Evolutionary conservation across 805 yeast genomes (phyloP), one percentile per base, ranked within the genome.

Genomic region (Saturnispora quitensis): DNA sequence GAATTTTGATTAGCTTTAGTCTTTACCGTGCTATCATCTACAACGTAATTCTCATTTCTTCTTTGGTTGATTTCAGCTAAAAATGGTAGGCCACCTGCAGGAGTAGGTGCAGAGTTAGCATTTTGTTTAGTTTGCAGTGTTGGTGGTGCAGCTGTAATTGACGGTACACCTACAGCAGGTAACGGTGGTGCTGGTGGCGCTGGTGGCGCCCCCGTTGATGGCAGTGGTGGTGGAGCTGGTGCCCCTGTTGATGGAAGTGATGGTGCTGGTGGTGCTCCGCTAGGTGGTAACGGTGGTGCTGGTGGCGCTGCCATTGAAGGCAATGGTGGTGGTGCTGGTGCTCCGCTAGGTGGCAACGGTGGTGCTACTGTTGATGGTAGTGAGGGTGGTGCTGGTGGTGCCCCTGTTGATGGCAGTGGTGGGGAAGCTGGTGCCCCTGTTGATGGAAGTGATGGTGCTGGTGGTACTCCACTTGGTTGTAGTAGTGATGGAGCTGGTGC

Each of bases 51-150:
- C 22, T 80, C 81, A 55, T 75, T 72, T 62, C 84, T 69, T 60
- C 75, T 77, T 40, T 75, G 72, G 54, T 79, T 78, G 47, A 81
- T 80, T 53, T 80, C 78, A 0, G 80, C 80, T 47, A 80, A 68
- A 58, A 81, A 80, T 6, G 86, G 85, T 24, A 80, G 61, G 0
- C 72, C 75, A 1, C 79, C 80, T 8, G 58, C 47, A 15, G 64
- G 59, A 8, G 63, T 50, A 12, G 58, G 47, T 45, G 55, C 24
- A 46, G 56, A n/a, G 27, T 43, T 28, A 20, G 47, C n/a, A 28
- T 22, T 12, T 13, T 55, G 46, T 18, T 38, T 18, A 12, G 4
- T 12, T 62, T 58, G 53, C 10, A 7, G 22, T 6, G 60, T 48
- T 9, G 61, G 51, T 17, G 64, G 43, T 13, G 62, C 58, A 10